phyloP scores from a whole-genome alignment of 2,329 filamentous ascomycete species.

The Colletotrichum tropicicola region DNA sequence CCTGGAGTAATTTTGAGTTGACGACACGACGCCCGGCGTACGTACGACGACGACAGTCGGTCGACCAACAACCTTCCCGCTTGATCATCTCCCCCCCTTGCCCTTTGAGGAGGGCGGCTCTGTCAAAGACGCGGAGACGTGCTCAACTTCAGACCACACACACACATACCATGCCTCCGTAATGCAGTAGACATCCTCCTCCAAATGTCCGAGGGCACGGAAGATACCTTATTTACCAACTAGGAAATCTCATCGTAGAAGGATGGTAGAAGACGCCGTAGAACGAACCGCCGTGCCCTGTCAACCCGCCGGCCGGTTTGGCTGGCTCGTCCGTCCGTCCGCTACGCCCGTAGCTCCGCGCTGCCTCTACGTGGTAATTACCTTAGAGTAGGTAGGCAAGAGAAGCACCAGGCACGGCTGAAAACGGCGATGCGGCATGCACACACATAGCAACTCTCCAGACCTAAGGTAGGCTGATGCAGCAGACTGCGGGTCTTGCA shows the following conservation, averaged over 20 bases:
- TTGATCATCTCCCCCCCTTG: not conserved
- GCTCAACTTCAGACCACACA: not conserved
- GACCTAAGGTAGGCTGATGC: not conserved
- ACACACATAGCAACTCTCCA: not conserved
- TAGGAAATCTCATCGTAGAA: not conserved
- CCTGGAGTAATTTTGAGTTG: conserved; percentile 11
- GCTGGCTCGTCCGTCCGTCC: not conserved
- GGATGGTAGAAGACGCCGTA: no score
- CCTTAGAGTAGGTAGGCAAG: not conserved
- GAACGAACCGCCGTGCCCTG: not conserved
- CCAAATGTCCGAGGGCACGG: not conserved
- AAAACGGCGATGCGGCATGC: no score
- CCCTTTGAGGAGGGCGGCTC: not conserved
- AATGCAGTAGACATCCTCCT: not conserved
- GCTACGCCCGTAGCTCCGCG: not conserved
- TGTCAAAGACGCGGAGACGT: no score
- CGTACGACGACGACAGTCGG: not conserved
- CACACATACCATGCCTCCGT: not conserved
- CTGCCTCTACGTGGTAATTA: not conserved
- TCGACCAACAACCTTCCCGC: not conserved
- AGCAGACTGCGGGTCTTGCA: not conserved
- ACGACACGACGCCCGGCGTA: conserved; percentile 7
- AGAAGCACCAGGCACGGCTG: not conserved
- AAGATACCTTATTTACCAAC: not conserved
- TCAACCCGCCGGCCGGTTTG: not conserved